Evolutionary conservation across 2,329 filamentous ascomycete species (phyloP).

Genomic region (Ramularia endophylla): DNA sequence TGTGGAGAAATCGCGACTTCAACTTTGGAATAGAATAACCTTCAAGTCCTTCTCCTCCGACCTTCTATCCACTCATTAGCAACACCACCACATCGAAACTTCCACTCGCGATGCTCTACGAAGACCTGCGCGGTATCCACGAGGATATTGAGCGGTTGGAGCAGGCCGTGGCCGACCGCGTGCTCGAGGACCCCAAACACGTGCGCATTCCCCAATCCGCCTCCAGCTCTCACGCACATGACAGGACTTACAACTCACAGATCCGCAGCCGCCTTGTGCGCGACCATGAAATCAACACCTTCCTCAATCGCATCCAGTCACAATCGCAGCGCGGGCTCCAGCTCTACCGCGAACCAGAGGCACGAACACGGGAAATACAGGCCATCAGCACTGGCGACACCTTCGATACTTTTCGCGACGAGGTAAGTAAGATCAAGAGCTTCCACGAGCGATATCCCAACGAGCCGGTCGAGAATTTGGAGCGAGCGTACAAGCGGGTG

Average conservation of each 20-base stretch:
- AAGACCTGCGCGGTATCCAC: conserved; percentile 89
- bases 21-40: conserved; percentile 1
- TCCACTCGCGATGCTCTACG: conserved; percentile 61
- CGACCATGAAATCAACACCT: conserved; percentile 85
- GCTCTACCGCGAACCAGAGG: conserved; percentile 77
- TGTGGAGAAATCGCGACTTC: conserved; percentile 1
- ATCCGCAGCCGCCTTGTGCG: conserved; percentile 83
- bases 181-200: conserved; percentile 81
- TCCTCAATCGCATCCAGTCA: conserved; percentile 78
- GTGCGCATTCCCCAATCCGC: conserved; percentile 45
- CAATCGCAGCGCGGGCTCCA: conserved; percentile 76
- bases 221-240: conserved; percentile 4
- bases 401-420: conserved; percentile 86
- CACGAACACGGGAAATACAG: conserved; percentile 73
- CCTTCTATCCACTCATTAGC: not conserved
- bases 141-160: conserved; percentile 96
- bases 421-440: conserved; percentile 71
- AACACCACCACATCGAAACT: not conserved
- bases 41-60: not conserved
- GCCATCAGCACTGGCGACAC: conserved; percentile 77
- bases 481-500: conserved; percentile 79
- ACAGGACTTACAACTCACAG: conserved; percentile 41
- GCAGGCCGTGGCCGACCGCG: conserved; percentile 84
- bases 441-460: conserved; percentile 91
- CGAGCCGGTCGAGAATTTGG: conserved; percentile 90